Conservation (phyloP, 1,284 basidiomycete genomes). For the Wolfiporia cocos region DNA sequence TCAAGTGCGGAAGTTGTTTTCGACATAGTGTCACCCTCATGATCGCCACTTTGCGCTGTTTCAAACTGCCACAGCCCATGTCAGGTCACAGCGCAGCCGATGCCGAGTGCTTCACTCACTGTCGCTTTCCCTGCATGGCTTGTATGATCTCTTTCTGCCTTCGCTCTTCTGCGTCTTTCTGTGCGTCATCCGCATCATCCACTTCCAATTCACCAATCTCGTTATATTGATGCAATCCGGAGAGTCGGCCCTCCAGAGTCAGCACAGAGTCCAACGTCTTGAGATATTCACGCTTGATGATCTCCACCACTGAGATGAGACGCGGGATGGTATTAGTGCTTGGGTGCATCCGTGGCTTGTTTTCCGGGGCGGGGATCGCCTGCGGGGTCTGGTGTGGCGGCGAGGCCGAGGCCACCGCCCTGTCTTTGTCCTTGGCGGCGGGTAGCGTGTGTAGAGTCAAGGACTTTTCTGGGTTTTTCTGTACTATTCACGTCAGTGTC, state of each 20-base stretch:
- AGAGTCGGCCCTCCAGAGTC: conserved; percentile 19
- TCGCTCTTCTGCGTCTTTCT: conserved; percentile 24
- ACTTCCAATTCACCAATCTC: conserved; percentile 55
- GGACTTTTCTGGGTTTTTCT: conserved; percentile 53
- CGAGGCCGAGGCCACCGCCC: too few relatives aligned
- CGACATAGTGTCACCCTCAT: conserved; percentile 70
- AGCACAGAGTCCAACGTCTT: conserved; percentile 39
- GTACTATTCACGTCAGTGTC: conserved; percentile 5
- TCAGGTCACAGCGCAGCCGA: conserved; percentile 1
- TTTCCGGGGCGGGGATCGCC: conserved; percentile 1
- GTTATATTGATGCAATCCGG: conserved; percentile 78
- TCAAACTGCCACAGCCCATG: conserved; percentile 37
- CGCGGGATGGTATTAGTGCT: conserved; percentile 52
- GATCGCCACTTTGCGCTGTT: conserved; percentile 61
- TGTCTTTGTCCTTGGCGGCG: conserved; percentile 14
- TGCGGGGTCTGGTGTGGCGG: too few relatives aligned
- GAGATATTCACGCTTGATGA: conserved; percentile 77
- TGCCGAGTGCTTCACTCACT: conserved; percentile 39
- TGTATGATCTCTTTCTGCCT: conserved; percentile 29
- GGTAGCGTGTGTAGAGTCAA: conserved; percentile 69
- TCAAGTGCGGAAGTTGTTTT: conserved; percentile 37
- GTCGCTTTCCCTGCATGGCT: conserved; percentile 44
- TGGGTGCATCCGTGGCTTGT: conserved; percentile 15
- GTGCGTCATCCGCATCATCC: conserved; percentile 15
- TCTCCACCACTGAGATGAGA: conserved; percentile 75